A percentile compares a stretch with the other conserved stretches of the same genome.
Conservation (phyloP, 2,329 filamentous ascomycete genomes). For the Botrytis cinerea region DNA sequence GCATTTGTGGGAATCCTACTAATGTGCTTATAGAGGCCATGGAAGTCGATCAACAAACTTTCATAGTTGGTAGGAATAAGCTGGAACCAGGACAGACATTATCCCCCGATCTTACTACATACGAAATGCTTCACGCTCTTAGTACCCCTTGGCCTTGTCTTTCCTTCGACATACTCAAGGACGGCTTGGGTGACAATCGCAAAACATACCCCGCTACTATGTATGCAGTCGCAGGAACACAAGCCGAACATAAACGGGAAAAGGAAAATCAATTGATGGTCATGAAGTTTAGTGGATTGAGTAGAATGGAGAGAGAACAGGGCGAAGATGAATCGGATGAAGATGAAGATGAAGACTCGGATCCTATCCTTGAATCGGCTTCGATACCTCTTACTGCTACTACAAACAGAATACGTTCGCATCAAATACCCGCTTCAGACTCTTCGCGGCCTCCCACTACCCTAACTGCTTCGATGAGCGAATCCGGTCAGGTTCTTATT, state of each 20-base stretch:
- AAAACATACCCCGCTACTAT: slow-evolving; percentile 94
- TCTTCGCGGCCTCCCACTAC: slow-evolving; percentile 74
- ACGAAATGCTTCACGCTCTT: slow-evolving; percentile 95
- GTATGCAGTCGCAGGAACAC: slow-evolving; percentile 92
- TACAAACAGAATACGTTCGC: slow-evolving; percentile 88
- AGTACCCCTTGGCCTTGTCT: slow-evolving; percentile 96
- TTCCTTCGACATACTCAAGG: slow-evolving; percentile 88
- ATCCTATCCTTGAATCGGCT: slow-evolving; percentile 92
- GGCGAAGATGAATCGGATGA: slow-evolving; percentile 69
- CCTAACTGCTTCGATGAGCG: slow-evolving; percentile 87
- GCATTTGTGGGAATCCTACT: slow-evolving; percentile 27
- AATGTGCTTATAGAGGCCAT: slow-evolving; percentile 62
- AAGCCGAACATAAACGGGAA: slow-evolving; percentile 73
- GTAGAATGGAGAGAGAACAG: slow-evolving; percentile 75
- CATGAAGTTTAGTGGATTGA: slow-evolving; percentile 92
- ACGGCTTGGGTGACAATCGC: slow-evolving; percentile 83
- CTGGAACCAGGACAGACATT: slow-evolving; percentile 88
- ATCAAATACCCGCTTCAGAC: slow-evolving; percentile 74
- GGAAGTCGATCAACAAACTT: slow-evolving; percentile 92
- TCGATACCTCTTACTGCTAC: slow-evolving; percentile 82
- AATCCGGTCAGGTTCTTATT: slow-evolving; percentile 84
- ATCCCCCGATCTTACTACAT: slow-evolving; percentile 88
- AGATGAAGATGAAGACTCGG: slow-evolving; percentile 70
- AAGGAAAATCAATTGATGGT: slow-evolving; percentile 94
- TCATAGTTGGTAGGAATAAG: slow-evolving; percentile 93